Evolutionary conservation across 768 basidiomycete species (phyloP).

Genomic region (Mycena epipterygia): DNA sequence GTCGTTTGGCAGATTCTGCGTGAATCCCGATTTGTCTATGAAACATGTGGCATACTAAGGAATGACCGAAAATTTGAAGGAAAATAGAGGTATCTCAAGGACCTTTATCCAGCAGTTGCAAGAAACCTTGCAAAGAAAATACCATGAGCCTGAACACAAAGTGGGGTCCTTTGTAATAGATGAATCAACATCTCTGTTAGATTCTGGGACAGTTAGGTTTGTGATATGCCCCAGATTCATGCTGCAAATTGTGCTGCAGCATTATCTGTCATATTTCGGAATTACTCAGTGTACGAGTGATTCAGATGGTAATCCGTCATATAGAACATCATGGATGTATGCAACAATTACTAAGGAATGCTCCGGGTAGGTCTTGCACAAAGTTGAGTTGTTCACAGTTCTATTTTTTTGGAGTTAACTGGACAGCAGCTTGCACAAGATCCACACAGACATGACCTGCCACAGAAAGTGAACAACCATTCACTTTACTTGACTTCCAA

Average conservation of each 20-base stretch:
- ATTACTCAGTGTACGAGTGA: neutral
- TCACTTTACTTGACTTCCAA: neutral
- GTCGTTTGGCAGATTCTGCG: too few relatives aligned
- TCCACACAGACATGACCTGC: neutral
- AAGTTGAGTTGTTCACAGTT: too few relatives aligned
- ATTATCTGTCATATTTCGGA: constrained; percentile 3
- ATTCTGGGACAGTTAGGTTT: neutral
- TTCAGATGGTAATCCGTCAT: constrained; percentile 11
- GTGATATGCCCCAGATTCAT: neutral
- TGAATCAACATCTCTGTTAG: neutral
- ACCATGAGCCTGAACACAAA: neutral
- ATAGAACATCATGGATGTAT: constrained; percentile 5
- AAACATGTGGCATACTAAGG: too few relatives aligned
- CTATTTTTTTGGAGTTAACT: neutral
- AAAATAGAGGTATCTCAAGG: too few relatives aligned
- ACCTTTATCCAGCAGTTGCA: neutral
- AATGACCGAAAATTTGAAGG: too few relatives aligned
- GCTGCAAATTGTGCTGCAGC: neutral
- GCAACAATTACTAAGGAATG: neutral
- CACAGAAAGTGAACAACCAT: neutral
- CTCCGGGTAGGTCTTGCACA: too few relatives aligned
- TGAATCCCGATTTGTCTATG: too few relatives aligned
- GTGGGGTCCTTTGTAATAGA: neutral
- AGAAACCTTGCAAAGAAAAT: neutral
- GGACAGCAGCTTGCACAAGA: neutral